Evolutionary conservation across 495 filamentous ascomycete species (phyloP).

Genomic region (Penicilliopsis zonata): DNA sequence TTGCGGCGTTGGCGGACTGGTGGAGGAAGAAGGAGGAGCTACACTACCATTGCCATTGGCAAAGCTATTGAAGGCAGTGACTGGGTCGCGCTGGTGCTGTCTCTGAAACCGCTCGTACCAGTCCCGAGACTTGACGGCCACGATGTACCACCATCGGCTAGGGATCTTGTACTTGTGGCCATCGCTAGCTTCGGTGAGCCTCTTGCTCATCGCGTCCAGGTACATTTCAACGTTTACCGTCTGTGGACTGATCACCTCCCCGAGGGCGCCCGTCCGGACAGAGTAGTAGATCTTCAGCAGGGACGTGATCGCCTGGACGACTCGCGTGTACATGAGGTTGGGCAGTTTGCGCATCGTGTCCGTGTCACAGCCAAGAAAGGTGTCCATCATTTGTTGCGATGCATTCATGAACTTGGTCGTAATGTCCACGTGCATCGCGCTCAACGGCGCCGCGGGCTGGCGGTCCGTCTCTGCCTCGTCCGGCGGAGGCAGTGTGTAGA

Average conservation of each 20-base stretch:
- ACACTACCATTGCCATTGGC: no score
- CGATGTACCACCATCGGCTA: conserved; percentile 23
- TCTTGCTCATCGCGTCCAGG: conserved; percentile 25
- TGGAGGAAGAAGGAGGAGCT: no score
- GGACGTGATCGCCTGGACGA: conserved; percentile 29
- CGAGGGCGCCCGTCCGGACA: conserved; percentile 27
- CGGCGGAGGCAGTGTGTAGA: conserved; percentile 26
- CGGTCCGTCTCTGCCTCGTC: conserved; percentile 15
- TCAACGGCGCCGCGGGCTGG: conserved; percentile 16
- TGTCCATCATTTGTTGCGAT: conserved; percentile 35
- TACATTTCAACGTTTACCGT: conserved; percentile 34
- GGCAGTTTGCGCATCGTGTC: conserved; percentile 31
- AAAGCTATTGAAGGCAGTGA: no score
- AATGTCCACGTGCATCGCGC: conserved; percentile 34
- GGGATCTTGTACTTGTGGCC: conserved; percentile 26
- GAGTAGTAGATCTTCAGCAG: conserved; percentile 40
- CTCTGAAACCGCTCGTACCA: conserved; percentile 26
- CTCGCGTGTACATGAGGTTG: conserved; percentile 33
- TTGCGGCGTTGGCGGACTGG: no score
- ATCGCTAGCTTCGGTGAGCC: conserved; percentile 26
- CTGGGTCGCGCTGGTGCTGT: no score
- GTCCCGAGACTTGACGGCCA: conserved; percentile 22
- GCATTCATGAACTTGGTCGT: conserved; percentile 37
- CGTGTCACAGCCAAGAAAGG: conserved; percentile 26
- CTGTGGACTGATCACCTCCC: conserved; percentile 28